These are phyloP conservation scores for Byssothecium circinans DNA, from an alignment of 2,329 filamentous ascomycete species.

Conservation along the genomic window DNA sequence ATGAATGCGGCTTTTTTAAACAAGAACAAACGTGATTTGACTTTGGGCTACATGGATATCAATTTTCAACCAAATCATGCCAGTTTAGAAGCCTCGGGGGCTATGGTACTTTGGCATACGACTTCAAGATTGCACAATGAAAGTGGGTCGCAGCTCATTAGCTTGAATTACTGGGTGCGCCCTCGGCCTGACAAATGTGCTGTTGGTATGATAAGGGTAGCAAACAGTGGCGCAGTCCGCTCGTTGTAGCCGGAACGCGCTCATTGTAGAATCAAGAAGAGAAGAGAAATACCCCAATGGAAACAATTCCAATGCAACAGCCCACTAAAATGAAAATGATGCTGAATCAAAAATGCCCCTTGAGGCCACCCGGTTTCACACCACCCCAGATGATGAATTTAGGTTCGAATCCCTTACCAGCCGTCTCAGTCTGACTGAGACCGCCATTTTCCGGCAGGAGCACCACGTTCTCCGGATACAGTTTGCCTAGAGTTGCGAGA, in stretches of 20 bases:
- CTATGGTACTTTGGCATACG: too few relatives aligned
- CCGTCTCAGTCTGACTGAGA: not conserved
- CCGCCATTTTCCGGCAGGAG: not conserved
- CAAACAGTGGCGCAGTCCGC: not conserved
- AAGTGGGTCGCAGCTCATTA: too few relatives aligned
- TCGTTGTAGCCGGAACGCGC: not conserved
- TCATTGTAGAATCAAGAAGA: too few relatives aligned
- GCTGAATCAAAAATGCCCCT: not conserved
- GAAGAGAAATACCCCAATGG: too few relatives aligned
- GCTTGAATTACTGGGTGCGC: not conserved
- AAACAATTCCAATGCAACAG: too few relatives aligned
- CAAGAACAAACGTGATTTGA: not conserved
- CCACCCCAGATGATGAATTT: not conserved
- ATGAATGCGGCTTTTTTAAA: not conserved
- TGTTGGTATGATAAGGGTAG: not conserved
- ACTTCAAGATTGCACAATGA: too few relatives aligned
- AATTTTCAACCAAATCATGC: too few relatives aligned
- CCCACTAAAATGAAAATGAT: not conserved
- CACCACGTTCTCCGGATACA: conserved; percentile 1
- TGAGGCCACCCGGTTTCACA: not conserved
- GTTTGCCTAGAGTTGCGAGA: not conserved
- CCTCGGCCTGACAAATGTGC: not conserved
- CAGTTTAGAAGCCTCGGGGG: too few relatives aligned
- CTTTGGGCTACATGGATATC: not conserved
- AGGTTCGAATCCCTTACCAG: not conserved